Conservation (phyloP, 2,329 filamentous ascomycete genomes). For the Penicillium digitatum region DNA sequence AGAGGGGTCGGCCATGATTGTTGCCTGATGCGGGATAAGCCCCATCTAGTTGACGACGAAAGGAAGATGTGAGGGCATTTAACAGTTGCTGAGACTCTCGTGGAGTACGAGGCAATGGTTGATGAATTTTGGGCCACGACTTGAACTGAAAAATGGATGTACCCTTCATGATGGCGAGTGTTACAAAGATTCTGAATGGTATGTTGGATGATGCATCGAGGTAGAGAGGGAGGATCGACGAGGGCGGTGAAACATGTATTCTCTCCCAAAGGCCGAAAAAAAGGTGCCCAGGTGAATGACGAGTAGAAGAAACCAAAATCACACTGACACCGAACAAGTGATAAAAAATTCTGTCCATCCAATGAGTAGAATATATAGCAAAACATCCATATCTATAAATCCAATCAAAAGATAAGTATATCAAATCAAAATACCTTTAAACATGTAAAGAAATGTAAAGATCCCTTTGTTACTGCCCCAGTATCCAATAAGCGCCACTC, state of each 20-base stretch:
- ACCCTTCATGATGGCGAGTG: constrained; percentile 48
- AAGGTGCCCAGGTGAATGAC: constrained; percentile 19
- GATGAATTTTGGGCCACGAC: constrained; percentile 53
- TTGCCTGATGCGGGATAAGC: constrained; percentile 47
- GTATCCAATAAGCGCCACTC: constrained; percentile 30
- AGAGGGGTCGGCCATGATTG: constrained; percentile 17
- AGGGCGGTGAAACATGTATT: constrained; percentile 19
- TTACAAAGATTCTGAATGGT: not conserved
- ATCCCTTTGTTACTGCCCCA: constrained; percentile 5
- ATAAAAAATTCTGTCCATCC: not conserved
- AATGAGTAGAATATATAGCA: not conserved
- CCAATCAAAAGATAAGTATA: not conserved
- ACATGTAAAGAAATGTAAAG: not conserved
- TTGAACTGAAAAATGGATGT: constrained; percentile 48
- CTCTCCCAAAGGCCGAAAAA: not conserved
- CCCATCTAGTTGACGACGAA: constrained; percentile 59
- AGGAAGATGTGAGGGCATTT: constrained; percentile 58
- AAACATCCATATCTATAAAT: not conserved
- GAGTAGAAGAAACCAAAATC: constrained; percentile 16
- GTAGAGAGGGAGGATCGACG: constrained; percentile 15
- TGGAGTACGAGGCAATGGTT: constrained; percentile 50
- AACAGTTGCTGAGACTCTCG: constrained; percentile 59
- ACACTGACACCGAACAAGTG: not conserved
- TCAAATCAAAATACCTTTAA: not conserved
- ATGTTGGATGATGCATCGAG: not conserved